phyloP scores from a whole-genome alignment of 768 basidiomycete genomes.

The Lentinula aciculospora region DNA sequence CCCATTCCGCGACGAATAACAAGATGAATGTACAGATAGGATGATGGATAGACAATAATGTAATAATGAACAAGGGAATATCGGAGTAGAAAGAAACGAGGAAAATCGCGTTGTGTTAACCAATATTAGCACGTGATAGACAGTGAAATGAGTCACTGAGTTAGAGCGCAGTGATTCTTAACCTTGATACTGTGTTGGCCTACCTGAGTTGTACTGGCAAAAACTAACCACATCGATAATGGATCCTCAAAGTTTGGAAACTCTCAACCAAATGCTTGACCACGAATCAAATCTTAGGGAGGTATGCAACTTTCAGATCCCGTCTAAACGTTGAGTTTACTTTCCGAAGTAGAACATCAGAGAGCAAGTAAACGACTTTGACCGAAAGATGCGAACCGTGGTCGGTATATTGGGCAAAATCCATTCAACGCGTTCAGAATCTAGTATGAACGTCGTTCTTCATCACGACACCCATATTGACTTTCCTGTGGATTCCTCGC shows the following conservation, averaged over 20 bases:
- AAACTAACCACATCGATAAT: conserved; percentile 26
- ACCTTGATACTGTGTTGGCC: not conserved
- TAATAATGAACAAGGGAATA: not conserved
- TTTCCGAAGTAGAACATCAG: conserved; percentile 60
- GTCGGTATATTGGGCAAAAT: conserved; percentile 75
- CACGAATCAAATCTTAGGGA: conserved; percentile 60
- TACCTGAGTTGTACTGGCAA: not conserved
- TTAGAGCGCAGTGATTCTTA: too few species aligned
- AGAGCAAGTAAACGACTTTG: conserved; percentile 67
- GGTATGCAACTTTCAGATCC: conserved; percentile 31
- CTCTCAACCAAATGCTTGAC: conserved; percentile 56
- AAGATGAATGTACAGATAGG: not conserved
- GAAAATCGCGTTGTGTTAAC: not conserved
- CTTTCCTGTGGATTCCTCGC: not conserved
- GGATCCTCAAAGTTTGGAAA: conserved; percentile 51
- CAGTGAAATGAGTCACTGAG: not conserved
- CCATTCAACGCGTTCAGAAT: conserved; percentile 58
- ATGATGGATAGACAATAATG: not conserved
- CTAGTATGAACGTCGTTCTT: conserved; percentile 8
- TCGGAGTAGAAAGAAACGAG: not conserved
- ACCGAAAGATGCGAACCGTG: conserved; percentile 70
- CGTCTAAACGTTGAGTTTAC: conserved; percentile 5
- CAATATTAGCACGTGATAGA: not conserved
- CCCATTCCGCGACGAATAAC: not conserved
- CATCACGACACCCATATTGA: not conserved